Conservation (phyloP, 2,329 filamentous ascomycete species). For the Pseudonectria buxi region DNA sequence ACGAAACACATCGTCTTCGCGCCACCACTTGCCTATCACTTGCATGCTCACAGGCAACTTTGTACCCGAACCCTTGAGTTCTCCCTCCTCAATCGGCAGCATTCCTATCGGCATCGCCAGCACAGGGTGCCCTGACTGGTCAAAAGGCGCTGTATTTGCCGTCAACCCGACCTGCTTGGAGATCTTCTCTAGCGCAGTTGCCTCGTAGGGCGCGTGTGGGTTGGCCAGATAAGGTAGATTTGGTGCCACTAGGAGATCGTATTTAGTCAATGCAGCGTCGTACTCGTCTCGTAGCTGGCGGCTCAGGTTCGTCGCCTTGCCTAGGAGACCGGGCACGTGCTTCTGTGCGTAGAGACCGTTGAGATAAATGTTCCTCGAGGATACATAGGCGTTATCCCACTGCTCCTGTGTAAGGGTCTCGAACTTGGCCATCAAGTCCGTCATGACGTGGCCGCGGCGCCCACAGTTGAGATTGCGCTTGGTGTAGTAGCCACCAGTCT, state of each 20-base stretch:
- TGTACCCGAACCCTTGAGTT: too few species aligned
- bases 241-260: slow-evolving; percentile 1
- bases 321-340: neutral
- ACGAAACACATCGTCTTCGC: too few species aligned
- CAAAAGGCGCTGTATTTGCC: slow-evolving; percentile 1
- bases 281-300: slow-evolving; percentile 2
- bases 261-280: neutral
- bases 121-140: slow-evolving; percentile 2
- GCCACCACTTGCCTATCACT: slow-evolving; percentile 2
- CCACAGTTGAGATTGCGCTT: too few species aligned
- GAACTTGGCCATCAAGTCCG: neutral
- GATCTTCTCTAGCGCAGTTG: slow-evolving; percentile 1
- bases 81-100: neutral
- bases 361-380: neutral
- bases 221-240: slow-evolving; percentile 1
- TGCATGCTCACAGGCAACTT: slow-evolving; percentile 2
- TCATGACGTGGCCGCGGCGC: neutral
- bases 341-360: neutral
- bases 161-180: neutral
- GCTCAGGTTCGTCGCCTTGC: slow-evolving; percentile 2
- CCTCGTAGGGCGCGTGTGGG: neutral
- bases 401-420: neutral
- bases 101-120: slow-evolving; percentile 1
- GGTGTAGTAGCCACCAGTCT: too few species aligned
- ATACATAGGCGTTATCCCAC: neutral